Percentiles rank a stretch among this genome's conserved stretches.
Evolutionary conservation across 495 filamentous ascomycete species (phyloP).

Genomic region (Trypethelium eluteriae): DNA sequence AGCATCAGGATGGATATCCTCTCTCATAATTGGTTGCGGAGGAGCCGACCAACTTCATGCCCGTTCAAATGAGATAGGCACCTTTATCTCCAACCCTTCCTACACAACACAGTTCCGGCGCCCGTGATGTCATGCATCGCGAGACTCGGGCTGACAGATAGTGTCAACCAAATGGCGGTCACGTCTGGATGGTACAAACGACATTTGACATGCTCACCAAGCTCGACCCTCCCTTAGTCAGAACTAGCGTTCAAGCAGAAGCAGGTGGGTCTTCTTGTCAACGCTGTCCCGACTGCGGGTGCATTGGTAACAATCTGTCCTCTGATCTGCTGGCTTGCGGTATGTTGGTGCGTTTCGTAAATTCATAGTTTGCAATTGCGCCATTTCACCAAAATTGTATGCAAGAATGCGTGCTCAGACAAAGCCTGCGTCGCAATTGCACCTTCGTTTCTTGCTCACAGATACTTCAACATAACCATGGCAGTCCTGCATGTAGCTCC

Average conservation of each 20-base stretch:
- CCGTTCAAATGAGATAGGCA: background rate
- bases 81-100: background rate
- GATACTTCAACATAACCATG: background rate
- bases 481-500: background rate
- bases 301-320: background rate
- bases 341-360: background rate
- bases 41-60: background rate
- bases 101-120: background rate
- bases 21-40: background rate
- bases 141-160: background rate
- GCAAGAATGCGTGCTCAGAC: background rate
- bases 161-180: too few species aligned
- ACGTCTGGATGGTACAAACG: too few species aligned
- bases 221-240: background rate
- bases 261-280: background rate
- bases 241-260: background rate
- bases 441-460: background rate
- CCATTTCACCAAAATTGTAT: background rate
- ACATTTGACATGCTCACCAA: background rate
- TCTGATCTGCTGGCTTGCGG: background rate
- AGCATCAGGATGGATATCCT: background rate
- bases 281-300: background rate
- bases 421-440: background rate
- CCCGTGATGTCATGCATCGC: constrained; percentile 9
- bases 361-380: background rate